These are phyloP conservation scores for Globisporangium canariense DNA, from an alignment of 352 stramenopile species.

Conservation along the genomic window DNA sequence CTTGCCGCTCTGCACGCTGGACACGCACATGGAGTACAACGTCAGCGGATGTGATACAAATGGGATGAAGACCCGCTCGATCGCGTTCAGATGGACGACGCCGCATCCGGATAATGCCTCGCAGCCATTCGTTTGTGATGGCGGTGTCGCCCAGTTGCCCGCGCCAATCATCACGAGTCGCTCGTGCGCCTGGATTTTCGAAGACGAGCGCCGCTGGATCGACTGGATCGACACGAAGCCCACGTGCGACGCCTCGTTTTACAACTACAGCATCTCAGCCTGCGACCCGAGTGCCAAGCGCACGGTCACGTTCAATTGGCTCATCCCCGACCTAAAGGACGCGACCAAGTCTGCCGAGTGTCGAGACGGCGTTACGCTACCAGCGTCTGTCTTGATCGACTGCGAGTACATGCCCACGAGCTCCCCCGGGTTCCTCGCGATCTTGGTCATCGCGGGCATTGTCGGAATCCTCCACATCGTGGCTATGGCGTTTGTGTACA, in stretches of 20 bases:
- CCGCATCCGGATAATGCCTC: constrained; percentile 31
- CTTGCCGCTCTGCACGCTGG: constrained; percentile 22
- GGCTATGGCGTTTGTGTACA: constrained; percentile 24
- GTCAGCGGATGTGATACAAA: constrained; percentile 24
- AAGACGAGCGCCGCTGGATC: constrained; percentile 24
- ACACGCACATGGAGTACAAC: constrained; percentile 28
- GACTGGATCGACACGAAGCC: constrained; percentile 31
- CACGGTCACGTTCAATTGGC: constrained; percentile 34
- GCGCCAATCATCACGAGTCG: constrained; percentile 31
- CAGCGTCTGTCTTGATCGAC: constrained; percentile 17
- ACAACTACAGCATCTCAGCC: constrained; percentile 29
- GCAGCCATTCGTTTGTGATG: constrained; percentile 39
- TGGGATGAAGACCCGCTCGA: constrained; percentile 11
- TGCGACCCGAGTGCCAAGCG: constrained; percentile 31
- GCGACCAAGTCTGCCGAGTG: constrained; percentile 31
- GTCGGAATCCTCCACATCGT: constrained; percentile 8
- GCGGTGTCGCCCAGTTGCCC: constrained; percentile 28
- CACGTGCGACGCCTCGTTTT: constrained; percentile 36
- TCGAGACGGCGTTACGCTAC: constrained; percentile 23
- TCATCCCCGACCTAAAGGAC: constrained; percentile 25
- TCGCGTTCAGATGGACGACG: constrained; percentile 31
- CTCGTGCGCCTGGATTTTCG: constrained; percentile 32
- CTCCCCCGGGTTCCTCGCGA: constrained; percentile 11
- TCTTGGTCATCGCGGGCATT: constrained; percentile 19
- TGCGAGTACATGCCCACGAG: constrained; percentile 37